Percentiles rank a stretch among this genome's conserved stretches.
Evolutionary conservation across 179 eudicot species (phyloP).

Genomic region (Amaranthus tricolor): DNA sequence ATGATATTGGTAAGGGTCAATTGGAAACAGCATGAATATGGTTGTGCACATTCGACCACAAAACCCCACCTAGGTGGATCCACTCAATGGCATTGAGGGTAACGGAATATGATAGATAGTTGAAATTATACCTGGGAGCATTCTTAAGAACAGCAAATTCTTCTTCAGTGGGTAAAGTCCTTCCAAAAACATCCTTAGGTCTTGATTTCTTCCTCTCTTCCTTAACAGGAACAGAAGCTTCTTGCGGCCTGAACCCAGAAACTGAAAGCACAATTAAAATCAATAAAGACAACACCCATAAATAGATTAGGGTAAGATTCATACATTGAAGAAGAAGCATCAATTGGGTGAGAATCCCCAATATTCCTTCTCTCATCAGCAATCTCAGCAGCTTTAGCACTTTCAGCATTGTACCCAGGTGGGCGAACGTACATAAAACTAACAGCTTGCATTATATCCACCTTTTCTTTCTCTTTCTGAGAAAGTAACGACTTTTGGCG

Average conservation of each 20-base stretch:
- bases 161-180: conserved; percentile 85
- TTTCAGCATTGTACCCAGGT: conserved; percentile 94
- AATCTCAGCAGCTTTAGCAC: conserved; percentile 97
- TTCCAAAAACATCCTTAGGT: conserved; percentile 92
- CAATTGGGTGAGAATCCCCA: conserved; percentile 34
- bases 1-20: too few relatives aligned
- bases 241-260: conserved; percentile 44
- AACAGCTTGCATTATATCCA: conserved; percentile 97
- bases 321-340: conserved; percentile 53
- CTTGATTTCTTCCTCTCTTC: conserved; percentile 64
- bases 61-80: not conserved
- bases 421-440: conserved; percentile 98
- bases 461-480: conserved; percentile 84
- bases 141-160: conserved; percentile 83
- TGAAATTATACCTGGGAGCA: conserved; percentile 68
- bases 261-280: not conserved
- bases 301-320: conserved; percentile 4
- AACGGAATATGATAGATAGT: conserved; percentile 1
- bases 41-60: too few relatives aligned
- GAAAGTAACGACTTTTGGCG: conserved; percentile 81
- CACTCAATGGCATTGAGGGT: not conserved
- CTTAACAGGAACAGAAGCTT: conserved; percentile 30
- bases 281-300: not conserved
- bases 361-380: conserved; percentile 52
- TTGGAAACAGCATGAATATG: too few relatives aligned